Percentiles rank a stretch among this genome's conserved stretches.
Conservation (phyloP, 176 grass and related monocot genomes). For the Dactylis glomerata region DNA sequence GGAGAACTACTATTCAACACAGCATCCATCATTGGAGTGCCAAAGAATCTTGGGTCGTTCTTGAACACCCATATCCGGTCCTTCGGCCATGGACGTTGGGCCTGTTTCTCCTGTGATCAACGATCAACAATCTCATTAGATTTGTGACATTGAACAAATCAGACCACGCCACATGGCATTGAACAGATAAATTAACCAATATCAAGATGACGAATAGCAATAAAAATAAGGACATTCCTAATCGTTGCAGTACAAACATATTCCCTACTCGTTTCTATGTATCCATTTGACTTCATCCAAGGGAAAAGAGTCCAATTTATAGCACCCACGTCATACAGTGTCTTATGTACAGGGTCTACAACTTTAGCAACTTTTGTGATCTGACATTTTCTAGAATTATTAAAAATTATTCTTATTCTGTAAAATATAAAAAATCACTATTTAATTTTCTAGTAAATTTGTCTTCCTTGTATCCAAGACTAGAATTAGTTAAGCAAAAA, state of each 20-base stretch:
- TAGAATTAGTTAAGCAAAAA: neutral
- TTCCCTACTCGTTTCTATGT: neutral
- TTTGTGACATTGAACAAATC: neutral
- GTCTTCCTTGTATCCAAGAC: neutral
- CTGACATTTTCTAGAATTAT: slow-evolving; percentile 8
- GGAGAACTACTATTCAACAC: slow-evolving; percentile 82
- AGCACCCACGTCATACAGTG: neutral
- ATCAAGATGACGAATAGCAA: neutral
- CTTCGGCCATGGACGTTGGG: slow-evolving; percentile 95
- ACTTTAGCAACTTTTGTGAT: neutral
- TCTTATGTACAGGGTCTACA: neutral
- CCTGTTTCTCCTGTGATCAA: slow-evolving; percentile 86
- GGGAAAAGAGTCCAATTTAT: neutral
- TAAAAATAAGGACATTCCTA: neutral
- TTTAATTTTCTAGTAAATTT: neutral
- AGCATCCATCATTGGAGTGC: slow-evolving; percentile 93
- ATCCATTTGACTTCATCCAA: neutral
- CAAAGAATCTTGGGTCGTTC: slow-evolving; percentile 85
- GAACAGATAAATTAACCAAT: neutral
- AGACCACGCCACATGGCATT: neutral
- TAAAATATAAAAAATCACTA: neutral
- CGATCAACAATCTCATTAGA: slow-evolving; percentile 18
- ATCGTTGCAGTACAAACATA: neutral
- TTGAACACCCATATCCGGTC: slow-evolving; percentile 94
- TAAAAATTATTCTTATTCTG: neutral